phyloP scores from a whole-genome alignment of 1,139 yeast species.

The Chernovozyma sophiae-reginae region DNA sequence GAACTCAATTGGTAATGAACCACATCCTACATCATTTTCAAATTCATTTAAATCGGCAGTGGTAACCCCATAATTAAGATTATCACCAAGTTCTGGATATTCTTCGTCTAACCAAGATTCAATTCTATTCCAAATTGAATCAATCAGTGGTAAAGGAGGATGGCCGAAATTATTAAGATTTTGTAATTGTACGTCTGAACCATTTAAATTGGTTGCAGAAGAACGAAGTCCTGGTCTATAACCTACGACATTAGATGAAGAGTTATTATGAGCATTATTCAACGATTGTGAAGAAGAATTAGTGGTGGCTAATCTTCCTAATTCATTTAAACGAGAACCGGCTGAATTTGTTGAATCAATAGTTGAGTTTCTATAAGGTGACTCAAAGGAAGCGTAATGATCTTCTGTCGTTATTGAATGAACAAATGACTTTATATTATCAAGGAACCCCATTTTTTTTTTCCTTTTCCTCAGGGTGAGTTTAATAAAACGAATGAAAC shows the following conservation, averaged over 20 bases:
- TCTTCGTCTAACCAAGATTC: constrained; percentile 72
- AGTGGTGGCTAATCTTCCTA: constrained; percentile 26
- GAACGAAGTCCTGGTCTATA: constrained; percentile 42
- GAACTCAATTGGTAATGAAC: constrained; percentile 66
- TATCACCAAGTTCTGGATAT: constrained; percentile 77
- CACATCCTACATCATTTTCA: constrained; percentile 65
- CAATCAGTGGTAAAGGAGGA: constrained; percentile 70
- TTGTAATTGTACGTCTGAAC: constrained; percentile 38
- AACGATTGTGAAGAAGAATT: constrained; percentile 28
- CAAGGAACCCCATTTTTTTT: constrained; percentile 37
- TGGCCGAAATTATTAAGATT: constrained; percentile 46
- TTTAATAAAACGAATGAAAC: too few relatives aligned
- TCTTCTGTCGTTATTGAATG: constrained; percentile 63
- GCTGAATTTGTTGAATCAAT: constrained; percentile 19
- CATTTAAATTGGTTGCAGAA: constrained; percentile 23
- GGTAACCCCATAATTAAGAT: constrained; percentile 66
- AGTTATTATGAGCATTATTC: constrained; percentile 14
- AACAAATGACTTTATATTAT: constrained; percentile 46
- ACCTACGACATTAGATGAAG: constrained; percentile 18
- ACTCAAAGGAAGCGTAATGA: constrained; percentile 58
- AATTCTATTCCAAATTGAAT: constrained; percentile 69
- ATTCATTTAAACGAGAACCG: constrained; percentile 29
- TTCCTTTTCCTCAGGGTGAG: too few relatives aligned
- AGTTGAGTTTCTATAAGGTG: constrained; percentile 36
- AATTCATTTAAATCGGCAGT: constrained; percentile 73